A percentile compares a stretch with the other conserved stretches of the same genome.
These are phyloP conservation scores for Aspergillus persii DNA, from an alignment of 2,329 filamentous ascomycete species.

Conservation along the genomic window DNA sequence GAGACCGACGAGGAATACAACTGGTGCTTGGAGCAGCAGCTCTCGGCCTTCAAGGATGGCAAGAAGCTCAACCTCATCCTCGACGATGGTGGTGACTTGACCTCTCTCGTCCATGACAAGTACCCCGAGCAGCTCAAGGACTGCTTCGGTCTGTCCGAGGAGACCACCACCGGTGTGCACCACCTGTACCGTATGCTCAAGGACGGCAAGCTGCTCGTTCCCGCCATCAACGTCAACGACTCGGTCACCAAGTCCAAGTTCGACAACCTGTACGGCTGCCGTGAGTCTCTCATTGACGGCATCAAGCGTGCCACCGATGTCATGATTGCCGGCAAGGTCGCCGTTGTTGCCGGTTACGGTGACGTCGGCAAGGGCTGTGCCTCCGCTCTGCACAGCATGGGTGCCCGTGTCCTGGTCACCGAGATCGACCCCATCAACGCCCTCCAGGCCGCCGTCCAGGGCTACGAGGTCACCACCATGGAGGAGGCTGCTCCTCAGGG, in stretches of 20 bases:
- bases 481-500: slow-evolving; percentile 85
- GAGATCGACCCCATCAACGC: slow-evolving; percentile 99
- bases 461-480: slow-evolving; percentile 97
- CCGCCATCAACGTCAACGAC: slow-evolving; percentile 99
- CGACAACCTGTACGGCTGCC: slow-evolving; percentile 99
- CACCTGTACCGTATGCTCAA: slow-evolving; percentile 99
- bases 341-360: slow-evolving; percentile 95
- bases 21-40: slow-evolving; percentile 99
- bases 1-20: slow-evolving; percentile 99
- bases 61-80: slow-evolving; percentile 98
- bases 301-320: slow-evolving; percentile 99
- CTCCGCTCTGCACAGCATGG: slow-evolving; percentile 93
- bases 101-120: slow-evolving; percentile 93
- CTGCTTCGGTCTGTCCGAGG: slow-evolving; percentile 98
- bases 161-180: slow-evolving; percentile 99
- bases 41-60: slow-evolving; percentile 92
- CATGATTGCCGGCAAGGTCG: slow-evolving; percentile 99
- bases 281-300: slow-evolving; percentile 96
- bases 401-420: slow-evolving; percentile 92
- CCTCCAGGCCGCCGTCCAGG: slow-evolving; percentile 95
- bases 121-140: slow-evolving; percentile 97
- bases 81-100: slow-evolving; percentile 97
- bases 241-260: slow-evolving; percentile 99
- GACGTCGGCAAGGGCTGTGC: slow-evolving; percentile 99
- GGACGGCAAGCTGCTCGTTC: slow-evolving; percentile 82